Evolutionary conservation across 768 basidiomycete species (phyloP), one percentile per base, ranked within the genome.

Genomic region (Suillus weaverae): DNA sequence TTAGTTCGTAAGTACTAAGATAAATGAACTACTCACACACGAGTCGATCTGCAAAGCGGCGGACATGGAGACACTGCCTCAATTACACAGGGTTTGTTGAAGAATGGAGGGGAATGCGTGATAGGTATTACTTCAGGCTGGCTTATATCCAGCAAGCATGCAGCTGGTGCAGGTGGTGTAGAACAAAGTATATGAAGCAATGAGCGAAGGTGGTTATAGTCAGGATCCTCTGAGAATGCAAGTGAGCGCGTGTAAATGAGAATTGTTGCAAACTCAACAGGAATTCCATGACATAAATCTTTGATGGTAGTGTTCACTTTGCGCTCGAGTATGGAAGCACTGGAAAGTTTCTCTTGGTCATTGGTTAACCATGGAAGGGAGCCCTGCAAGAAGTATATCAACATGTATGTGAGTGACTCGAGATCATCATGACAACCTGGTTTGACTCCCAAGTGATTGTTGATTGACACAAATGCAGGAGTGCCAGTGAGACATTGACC

Each of bases 401-500:
- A 18, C 1, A 2, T 43, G 20, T 43, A 43, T 43, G 41, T 43
- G 41, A 43, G 41, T 2, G 41, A 41, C 41, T 41, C 16, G 1
- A 41, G 16, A 41, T 41, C 16, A 18, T 60, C 59, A 7, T 18
- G 35, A 36, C 4, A 20, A 41, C 59, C 41, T 20, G 18, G 59
- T 38, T 60, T 18, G 6, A 26, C 26, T 33, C 59, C 59, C n/a
- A 60, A 39, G 41, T 60, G 59, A 39, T 38, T 60, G 59, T 60
- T 60, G 59, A 60, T 60, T 20, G 59, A 60, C 18, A 38, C 16
- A 14, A 38, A 60, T 33, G 59, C 39, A 43, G 59, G 59, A 18
- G 59, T 60, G 6, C 59, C 38, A 16, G 39, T 43, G 59, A 41
- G 14, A 41, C 41, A 41, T 5, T 5, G 16, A 2, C 26, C 26